These are phyloP conservation scores for Furcasterigmium furcatum DNA, from an alignment of 2,329 filamentous ascomycete genomes.

Conservation along the genomic window DNA sequence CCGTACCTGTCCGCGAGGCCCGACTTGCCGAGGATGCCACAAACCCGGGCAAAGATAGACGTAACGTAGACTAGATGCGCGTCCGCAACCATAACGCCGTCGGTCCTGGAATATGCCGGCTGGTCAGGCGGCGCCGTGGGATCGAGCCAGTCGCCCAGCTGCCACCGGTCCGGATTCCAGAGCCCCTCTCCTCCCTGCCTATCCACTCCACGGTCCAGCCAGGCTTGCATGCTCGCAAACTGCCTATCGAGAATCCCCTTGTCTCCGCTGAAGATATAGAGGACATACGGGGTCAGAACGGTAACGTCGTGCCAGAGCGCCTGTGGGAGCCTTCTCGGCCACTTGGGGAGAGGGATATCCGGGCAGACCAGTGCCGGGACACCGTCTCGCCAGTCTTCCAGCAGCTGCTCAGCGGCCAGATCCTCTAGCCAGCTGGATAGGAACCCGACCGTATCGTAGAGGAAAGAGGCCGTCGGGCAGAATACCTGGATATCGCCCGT, in stretches of 20 bases:
- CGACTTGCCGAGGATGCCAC: slow-evolving; percentile 19
- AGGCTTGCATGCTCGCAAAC: slow-evolving; percentile 33
- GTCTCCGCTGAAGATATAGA: slow-evolving; percentile 35
- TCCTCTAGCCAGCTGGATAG: background rate
- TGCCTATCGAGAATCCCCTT: slow-evolving; percentile 27
- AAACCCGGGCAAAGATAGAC: slow-evolving; percentile 28
- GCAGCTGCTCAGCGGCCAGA: slow-evolving; percentile 28
- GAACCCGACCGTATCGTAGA: slow-evolving; percentile 1
- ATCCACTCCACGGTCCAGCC: slow-evolving; percentile 27
- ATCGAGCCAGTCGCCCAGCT: slow-evolving; percentile 47
- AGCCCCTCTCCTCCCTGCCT: slow-evolving; percentile 25
- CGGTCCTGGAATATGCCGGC: slow-evolving; percentile 34
- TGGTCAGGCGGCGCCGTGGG: slow-evolving; percentile 38
- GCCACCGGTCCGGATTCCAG: slow-evolving; percentile 31
- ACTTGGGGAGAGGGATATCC: slow-evolving; percentile 48
- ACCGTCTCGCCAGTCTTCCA: slow-evolving; percentile 52
- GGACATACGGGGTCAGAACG: slow-evolving; percentile 33
- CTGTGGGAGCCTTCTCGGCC: slow-evolving; percentile 45
- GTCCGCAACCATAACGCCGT: slow-evolving; percentile 38
- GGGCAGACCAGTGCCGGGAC: slow-evolving; percentile 57
- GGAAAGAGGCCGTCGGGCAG: background rate
- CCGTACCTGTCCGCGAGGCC: background rate
- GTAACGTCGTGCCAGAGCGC: slow-evolving; percentile 40
- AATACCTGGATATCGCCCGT: slow-evolving; percentile 1
- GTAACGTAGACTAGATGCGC: slow-evolving; percentile 43